Conservation (phyloP, 768 basidiomycete species). For the Suillus subaureus region DNA sequence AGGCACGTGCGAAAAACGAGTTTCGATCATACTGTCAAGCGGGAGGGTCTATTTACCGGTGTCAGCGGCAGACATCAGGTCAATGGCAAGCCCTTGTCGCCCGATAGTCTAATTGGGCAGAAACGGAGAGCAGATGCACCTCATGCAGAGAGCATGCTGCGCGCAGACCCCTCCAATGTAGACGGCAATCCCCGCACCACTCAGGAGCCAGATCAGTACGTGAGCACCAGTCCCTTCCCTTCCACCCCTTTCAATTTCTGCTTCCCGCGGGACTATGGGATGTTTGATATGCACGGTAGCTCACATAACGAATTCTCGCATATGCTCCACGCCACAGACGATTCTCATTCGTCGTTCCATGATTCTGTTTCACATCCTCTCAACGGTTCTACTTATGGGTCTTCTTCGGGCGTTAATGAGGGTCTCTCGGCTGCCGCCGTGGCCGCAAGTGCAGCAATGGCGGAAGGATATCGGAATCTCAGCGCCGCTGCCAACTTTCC, state of each 20-base stretch:
- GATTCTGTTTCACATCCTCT: slow-evolving; percentile 35
- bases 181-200: slow-evolving; percentile 36
- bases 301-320: slow-evolving; percentile 40
- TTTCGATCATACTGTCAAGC: slow-evolving; percentile 89
- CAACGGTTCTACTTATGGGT: slow-evolving; percentile 36
- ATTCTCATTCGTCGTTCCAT: slow-evolving; percentile 32
- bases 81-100: slow-evolving; percentile 71
- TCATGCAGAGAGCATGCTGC: slow-evolving; percentile 77
- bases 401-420: slow-evolving; percentile 39
- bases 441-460: slow-evolving; percentile 68
- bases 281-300: slow-evolving; percentile 52
- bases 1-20: slow-evolving; percentile 91
- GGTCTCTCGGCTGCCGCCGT: slow-evolving; percentile 66
- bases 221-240: slow-evolving; percentile 57
- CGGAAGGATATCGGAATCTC: slow-evolving; percentile 72
- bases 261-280: slow-evolving; percentile 63
- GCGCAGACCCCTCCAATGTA: slow-evolving; percentile 71
- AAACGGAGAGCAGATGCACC: slow-evolving; percentile 85
- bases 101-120: slow-evolving; percentile 65
- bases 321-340: slow-evolving; percentile 32
- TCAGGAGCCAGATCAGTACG: slow-evolving; percentile 43
- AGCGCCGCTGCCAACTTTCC: slow-evolving; percentile 53
- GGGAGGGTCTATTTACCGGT: slow-evolving; percentile 59
- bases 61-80: slow-evolving; percentile 77
- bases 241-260: slow-evolving; percentile 73